These are phyloP conservation scores for Haplosporangium gracile DNA, from an alignment of 192 early-diverging fungal species.

Conservation along the genomic window DNA sequence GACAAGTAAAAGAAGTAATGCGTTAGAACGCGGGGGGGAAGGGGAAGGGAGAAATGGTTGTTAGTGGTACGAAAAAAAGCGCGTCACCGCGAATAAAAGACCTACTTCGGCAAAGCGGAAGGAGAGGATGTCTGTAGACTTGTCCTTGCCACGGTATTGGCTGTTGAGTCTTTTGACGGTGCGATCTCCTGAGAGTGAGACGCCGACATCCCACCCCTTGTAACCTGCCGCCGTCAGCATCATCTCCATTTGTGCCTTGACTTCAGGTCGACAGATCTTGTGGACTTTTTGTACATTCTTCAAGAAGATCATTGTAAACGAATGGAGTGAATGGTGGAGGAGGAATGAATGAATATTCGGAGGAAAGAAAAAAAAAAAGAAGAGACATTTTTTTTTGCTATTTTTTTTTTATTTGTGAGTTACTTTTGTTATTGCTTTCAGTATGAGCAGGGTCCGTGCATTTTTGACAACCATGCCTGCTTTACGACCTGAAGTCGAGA, in stretches of 20 bases:
- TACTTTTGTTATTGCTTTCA: neutral
- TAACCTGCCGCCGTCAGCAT: conserved; percentile 67
- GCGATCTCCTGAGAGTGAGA: conserved; percentile 64
- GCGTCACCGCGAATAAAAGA: too few relatives aligned
- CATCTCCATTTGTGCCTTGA: conserved; percentile 45
- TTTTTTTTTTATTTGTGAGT: neutral
- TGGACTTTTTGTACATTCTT: conserved; percentile 44
- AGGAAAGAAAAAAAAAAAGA: neutral
- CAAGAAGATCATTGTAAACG: conserved; percentile 33
- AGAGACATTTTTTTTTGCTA: neutral
- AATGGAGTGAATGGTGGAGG: neutral
- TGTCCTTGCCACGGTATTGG: conserved; percentile 64
- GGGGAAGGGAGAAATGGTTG: neutral
- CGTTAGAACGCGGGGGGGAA: neutral
- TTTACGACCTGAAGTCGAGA: conserved; percentile 19
- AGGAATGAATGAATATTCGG: neutral
- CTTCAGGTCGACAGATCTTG: neutral
- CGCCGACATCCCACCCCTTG: conserved; percentile 72
- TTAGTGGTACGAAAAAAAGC: neutral
- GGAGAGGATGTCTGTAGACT: conserved; percentile 73
- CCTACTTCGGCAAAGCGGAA: conserved; percentile 71
- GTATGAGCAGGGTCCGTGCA: neutral
- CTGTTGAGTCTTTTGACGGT: conserved; percentile 64
- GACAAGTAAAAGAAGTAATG: neutral
- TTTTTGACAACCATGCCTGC: neutral